These are phyloP conservation scores for Erodium texanum DNA, from an alignment of 441 rosid species.

Conservation along the genomic window DNA sequence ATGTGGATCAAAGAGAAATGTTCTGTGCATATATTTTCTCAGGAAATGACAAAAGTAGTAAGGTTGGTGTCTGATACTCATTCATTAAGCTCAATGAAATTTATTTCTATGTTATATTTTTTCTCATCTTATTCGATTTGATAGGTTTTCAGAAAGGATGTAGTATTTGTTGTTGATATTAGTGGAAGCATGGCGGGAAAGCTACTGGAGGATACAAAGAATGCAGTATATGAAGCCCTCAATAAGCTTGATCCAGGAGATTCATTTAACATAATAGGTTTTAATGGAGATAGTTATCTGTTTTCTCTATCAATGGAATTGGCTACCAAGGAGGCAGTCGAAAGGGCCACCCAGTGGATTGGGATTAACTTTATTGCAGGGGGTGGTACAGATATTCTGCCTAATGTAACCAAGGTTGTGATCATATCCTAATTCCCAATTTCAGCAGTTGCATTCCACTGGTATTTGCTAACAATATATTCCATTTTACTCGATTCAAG, in stretches of 20 bases:
- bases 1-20: conserved; percentile 80
- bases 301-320: conserved; percentile 66
- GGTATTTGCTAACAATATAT: background rate
- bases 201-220: conserved; percentile 59
- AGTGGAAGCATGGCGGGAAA: conserved; percentile 90
- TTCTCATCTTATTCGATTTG: conserved; percentile 28
- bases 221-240: conserved; percentile 51
- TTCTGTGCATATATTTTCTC: conserved; percentile 67
- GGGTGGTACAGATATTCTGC: conserved; percentile 70
- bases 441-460: conserved; percentile 2
- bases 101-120: conserved; percentile 10
- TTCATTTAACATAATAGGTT: conserved; percentile 78
- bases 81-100: conserved; percentile 1
- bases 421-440: conserved; percentile 5
- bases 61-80: conserved; percentile 37
- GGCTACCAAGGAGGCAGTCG: conserved; percentile 52
- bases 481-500: background rate
- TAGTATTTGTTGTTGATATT: conserved; percentile 78
- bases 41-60: conserved; percentile 43
- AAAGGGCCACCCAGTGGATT: conserved; percentile 69
- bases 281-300: conserved; percentile 57
- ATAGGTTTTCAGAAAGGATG: conserved; percentile 71
- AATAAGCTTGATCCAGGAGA: conserved; percentile 54
- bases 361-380: conserved; percentile 49
- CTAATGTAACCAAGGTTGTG: conserved; percentile 65